A percentile compares a stretch with the other conserved stretches of the same genome.
Conservation (phyloP, 176 grass and related monocot species). For the Raddia guianensis region DNA sequence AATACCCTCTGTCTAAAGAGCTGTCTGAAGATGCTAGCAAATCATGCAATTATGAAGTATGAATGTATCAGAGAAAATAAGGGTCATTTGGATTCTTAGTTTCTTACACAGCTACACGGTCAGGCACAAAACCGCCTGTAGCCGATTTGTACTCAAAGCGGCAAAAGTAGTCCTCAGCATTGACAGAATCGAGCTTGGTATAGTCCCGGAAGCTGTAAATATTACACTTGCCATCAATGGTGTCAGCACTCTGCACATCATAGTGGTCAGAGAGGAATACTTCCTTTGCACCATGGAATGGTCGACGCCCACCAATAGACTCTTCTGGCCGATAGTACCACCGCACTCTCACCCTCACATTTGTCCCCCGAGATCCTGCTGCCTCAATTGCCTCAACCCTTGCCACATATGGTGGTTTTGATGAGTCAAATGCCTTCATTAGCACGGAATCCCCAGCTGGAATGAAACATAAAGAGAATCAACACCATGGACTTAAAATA, state of each 20-base stretch:
- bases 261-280: slow-evolving; percentile 91
- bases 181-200: slow-evolving; percentile 76
- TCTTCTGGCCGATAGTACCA: slow-evolving; percentile 97
- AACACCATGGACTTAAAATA: neutral
- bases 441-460: slow-evolving; percentile 78
- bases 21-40: slow-evolving; percentile 6
- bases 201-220: slow-evolving; percentile 73
- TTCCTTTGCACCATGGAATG: slow-evolving; percentile 82
- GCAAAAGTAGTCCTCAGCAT: slow-evolving; percentile 78
- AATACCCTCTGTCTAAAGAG: neutral
- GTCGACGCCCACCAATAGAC: slow-evolving; percentile 66
- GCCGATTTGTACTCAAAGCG: slow-evolving; percentile 86
- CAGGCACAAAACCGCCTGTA: slow-evolving; percentile 73
- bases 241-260: slow-evolving; percentile 88
- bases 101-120: slow-evolving; percentile 87
- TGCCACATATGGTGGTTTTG: slow-evolving; percentile 73
- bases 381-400: slow-evolving; percentile 76
- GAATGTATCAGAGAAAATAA: neutral
- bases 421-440: slow-evolving; percentile 62
- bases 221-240: slow-evolving; percentile 87
- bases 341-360: slow-evolving; percentile 67
- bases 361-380: slow-evolving; percentile 54
- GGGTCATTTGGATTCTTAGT: slow-evolving; percentile 48
- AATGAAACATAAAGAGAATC: slow-evolving; percentile 33
- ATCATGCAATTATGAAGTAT: slow-evolving; percentile 10